Evolutionary conservation across 371 early-diverging fungal genomes (phyloP).

Genomic region (Sporodiniella umbellata): DNA sequence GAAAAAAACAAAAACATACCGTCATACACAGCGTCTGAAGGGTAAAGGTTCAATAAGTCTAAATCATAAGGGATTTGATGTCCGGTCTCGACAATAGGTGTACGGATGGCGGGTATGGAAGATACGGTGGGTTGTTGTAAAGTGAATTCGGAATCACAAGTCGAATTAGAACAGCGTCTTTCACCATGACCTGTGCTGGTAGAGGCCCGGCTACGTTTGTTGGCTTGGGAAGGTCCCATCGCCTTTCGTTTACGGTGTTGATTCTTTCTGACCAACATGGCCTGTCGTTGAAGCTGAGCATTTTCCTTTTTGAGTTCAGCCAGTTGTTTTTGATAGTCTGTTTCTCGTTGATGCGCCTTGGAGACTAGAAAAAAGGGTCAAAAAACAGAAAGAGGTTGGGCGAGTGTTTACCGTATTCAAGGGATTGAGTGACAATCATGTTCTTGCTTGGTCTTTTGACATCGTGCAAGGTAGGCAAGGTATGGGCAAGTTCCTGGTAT

Average conservation of each 20-base stretch:
- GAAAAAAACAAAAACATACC: neutral
- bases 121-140: neutral
- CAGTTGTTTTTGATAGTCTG: neutral
- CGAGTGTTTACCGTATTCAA: slow-evolving; percentile 57
- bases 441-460: slow-evolving; percentile 77
- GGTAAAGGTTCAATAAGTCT: neutral
- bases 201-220: too few relatives aligned
- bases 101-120: neutral
- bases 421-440: slow-evolving; percentile 71
- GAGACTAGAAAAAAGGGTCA: neutral
- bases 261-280: neutral
- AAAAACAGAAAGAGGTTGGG: neutral
- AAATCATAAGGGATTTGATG: neutral
- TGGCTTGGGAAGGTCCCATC: too few relatives aligned
- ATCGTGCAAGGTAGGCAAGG: slow-evolving; percentile 67
- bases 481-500: slow-evolving; percentile 76
- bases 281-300: neutral
- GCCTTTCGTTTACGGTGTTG: too few relatives aligned
- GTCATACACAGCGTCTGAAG: neutral
- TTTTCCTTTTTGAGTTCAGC: neutral
- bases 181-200: too few relatives aligned
- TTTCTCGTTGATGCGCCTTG: neutral
- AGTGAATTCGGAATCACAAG: too few relatives aligned
- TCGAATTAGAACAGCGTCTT: too few relatives aligned
- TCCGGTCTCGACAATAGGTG: neutral